Conservation (phyloP, 2,329 filamentous ascomycete genomes). For the Neobulgaria alba region DNA sequence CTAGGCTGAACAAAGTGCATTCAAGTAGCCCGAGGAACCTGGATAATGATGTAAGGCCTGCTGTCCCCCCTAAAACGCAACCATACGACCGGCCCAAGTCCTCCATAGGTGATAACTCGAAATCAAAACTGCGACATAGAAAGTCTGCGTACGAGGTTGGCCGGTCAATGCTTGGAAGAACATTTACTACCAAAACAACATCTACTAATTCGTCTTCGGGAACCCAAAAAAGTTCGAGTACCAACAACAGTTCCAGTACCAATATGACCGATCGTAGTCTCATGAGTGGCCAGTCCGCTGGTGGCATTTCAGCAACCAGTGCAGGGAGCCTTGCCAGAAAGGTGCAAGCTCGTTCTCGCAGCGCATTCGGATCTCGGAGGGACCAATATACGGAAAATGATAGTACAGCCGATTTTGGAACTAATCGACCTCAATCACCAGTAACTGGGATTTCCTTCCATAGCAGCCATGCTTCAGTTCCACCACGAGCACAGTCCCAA, state of each 20-base stretch:
- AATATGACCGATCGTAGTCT: constrained; percentile 75
- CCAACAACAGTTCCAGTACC: constrained; percentile 59
- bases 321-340: constrained; percentile 85
- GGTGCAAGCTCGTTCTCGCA: constrained; percentile 50
- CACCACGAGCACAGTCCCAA: constrained; percentile 50
- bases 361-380: constrained; percentile 54
- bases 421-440: constrained; percentile 50
- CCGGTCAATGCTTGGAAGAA: constrained; percentile 61
- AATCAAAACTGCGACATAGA: constrained; percentile 47
- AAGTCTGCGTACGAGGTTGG: constrained; percentile 76
- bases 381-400: constrained; percentile 25
- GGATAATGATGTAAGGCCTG: constrained; percentile 17
- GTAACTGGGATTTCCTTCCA: constrained; percentile 83
- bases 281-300: constrained; percentile 89
- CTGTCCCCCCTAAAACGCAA: constrained; percentile 40
- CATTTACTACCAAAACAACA: constrained; percentile 81
- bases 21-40: constrained; percentile 11
- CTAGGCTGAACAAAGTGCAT: constrained; percentile 44
- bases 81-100: constrained; percentile 48
- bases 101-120: constrained; percentile 38
- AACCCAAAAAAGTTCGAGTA: constrained; percentile 54
- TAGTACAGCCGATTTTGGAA: constrained; percentile 31
- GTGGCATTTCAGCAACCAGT: constrained; percentile 88
- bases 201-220: constrained; percentile 70
- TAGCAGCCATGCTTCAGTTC: constrained; percentile 64